These are phyloP conservation scores for Penicillium odoratum DNA, from an alignment of 495 filamentous ascomycete genomes.

Conservation along the genomic window DNA sequence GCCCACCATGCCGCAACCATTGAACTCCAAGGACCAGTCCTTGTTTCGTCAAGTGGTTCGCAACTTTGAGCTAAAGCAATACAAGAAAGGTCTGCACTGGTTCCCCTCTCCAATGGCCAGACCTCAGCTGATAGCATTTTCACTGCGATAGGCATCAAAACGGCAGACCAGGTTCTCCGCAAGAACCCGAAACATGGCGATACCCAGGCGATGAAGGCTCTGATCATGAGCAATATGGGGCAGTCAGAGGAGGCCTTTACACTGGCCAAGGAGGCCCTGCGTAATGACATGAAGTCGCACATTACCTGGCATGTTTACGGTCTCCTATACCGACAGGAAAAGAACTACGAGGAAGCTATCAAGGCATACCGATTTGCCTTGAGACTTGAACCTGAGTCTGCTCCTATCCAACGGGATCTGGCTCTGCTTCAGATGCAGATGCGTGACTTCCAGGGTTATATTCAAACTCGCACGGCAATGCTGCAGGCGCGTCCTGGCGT, in stretches of 20 bases:
- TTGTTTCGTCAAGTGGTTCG: constrained; percentile 93
- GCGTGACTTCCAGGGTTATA: constrained; percentile 91
- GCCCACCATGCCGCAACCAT: constrained; percentile 72
- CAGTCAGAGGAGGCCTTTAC: constrained; percentile 91
- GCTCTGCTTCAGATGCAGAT: constrained; percentile 94
- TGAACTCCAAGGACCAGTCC: constrained; percentile 85
- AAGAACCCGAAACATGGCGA: constrained; percentile 96
- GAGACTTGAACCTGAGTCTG: constrained; percentile 85
- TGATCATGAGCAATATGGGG: constrained; percentile 90
- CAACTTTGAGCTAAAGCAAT: constrained; percentile 96
- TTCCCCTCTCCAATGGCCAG: not conserved
- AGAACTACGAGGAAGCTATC: constrained; percentile 98
- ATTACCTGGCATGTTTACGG: constrained; percentile 99
- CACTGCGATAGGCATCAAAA: constrained; percentile 68
- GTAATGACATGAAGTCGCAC: constrained; percentile 96
- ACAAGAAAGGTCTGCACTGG: constrained; percentile 75
- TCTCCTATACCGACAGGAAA: constrained; percentile 85
- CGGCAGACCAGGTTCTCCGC: constrained; percentile 88
- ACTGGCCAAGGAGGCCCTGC: constrained; percentile 86
- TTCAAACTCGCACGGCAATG: constrained; percentile 82
- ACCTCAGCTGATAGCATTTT: constrained; percentile 24
- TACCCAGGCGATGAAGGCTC: constrained; percentile 97
- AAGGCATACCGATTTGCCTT: constrained; percentile 97
- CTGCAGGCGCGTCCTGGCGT: constrained; percentile 75
- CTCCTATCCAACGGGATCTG: constrained; percentile 91